phyloP scores from a whole-genome alignment of 257 asterid species.

The Cinchona pubescens region DNA sequence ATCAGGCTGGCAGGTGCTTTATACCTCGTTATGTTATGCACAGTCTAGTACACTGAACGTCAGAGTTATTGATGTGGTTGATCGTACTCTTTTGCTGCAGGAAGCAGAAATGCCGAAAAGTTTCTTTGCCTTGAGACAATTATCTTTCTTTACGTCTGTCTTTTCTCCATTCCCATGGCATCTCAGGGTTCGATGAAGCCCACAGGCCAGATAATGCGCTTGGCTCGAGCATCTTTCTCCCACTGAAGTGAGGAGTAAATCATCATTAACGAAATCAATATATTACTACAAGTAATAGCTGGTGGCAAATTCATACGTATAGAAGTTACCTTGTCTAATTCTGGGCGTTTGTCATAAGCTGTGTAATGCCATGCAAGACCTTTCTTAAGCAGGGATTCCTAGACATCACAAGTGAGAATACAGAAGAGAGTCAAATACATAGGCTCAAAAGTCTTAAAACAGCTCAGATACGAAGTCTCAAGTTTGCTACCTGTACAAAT shows the following conservation, averaged over 20 bases:
- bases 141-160: constrained; percentile 67
- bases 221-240: constrained; percentile 85
- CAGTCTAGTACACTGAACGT: not conserved
- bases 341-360: constrained; percentile 78
- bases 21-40: not conserved
- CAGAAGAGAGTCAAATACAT: not conserved
- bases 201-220: constrained; percentile 73
- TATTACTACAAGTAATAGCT: too few species aligned
- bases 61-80: not conserved
- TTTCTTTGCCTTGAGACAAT: not conserved
- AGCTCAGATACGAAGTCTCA: not conserved
- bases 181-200: constrained; percentile 79
- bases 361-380: constrained; percentile 91
- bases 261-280: not conserved
- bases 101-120: not conserved
- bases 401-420: constrained; percentile 1
- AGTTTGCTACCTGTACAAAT: constrained; percentile 70
- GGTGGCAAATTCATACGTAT: not conserved
- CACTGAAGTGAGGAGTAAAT: constrained; percentile 41
- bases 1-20: not conserved
- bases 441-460: not conserved
- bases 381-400: constrained; percentile 92
- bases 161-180: constrained; percentile 99
- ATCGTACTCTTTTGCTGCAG: not conserved
- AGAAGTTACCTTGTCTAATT: constrained; percentile 55